A percentile compares a stretch with the other conserved stretches of the same genome.
Evolutionary conservation across 495 filamentous ascomycete species (phyloP).

Genomic region (Letharia columbiana): DNA sequence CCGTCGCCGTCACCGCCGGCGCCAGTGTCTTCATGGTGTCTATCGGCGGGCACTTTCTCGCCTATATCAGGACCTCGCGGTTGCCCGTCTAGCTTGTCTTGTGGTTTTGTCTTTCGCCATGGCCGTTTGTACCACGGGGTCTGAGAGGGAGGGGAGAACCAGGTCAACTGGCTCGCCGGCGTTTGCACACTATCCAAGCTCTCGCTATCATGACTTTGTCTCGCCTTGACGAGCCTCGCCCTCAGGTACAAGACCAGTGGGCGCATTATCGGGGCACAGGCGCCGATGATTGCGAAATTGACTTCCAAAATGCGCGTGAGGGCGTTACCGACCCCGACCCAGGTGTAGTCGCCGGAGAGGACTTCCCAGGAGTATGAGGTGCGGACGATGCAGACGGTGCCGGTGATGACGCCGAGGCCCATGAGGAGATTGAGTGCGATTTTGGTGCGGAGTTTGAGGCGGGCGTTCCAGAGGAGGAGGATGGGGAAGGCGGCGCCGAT

Average conservation of each 20-base stretch:
- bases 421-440: constrained; percentile 35
- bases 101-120: neutral
- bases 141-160: constrained; percentile 11
- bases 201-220: neutral
- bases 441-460: constrained; percentile 34
- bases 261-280: constrained; percentile 14
- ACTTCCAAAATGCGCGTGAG: constrained; percentile 17
- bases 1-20: neutral
- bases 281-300: constrained; percentile 20
- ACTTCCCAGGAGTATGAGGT: constrained; percentile 34
- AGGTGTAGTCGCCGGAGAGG: constrained; percentile 21
- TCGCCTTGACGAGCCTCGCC: neutral
- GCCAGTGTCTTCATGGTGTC: neutral
- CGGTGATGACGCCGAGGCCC: constrained; percentile 33
- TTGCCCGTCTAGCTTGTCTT: constrained; percentile 10
- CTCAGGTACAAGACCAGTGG: constrained; percentile 7
- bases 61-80: constrained; percentile 4
- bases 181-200: neutral
- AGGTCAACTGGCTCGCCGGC: constrained; percentile 7
- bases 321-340: constrained; percentile 23
- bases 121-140: constrained; percentile 14
- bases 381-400: constrained; percentile 38
- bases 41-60: neutral
- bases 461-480: constrained; percentile 39
- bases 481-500: constrained; percentile 38